Evolutionary conservation across 2,329 filamentous ascomycete species (phyloP).

Genomic region (Aspergillus alliaceus): DNA sequence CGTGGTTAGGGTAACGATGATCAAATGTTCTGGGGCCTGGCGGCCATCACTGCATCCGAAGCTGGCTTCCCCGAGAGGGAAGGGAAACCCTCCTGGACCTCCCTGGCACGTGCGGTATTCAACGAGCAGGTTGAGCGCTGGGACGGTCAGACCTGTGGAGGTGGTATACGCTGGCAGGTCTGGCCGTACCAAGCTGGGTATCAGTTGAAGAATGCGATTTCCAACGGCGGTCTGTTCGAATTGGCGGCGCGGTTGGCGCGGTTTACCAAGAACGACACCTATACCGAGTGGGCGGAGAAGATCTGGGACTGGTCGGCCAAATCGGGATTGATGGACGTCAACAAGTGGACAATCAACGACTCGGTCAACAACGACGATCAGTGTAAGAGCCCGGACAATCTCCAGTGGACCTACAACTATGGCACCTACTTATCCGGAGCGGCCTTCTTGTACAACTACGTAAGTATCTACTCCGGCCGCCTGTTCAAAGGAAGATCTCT

Average conservation of each 20-base stretch:
- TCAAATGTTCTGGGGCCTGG: constrained; percentile 1
- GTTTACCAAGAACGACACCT: constrained; percentile 61
- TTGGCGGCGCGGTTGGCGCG: constrained; percentile 71
- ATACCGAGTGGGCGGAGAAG: constrained; percentile 51
- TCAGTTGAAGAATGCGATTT: constrained; percentile 65
- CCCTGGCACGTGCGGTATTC: not conserved
- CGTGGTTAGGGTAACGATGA: not conserved
- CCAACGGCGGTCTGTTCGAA: constrained; percentile 64
- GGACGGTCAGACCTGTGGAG: not conserved
- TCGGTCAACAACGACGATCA: constrained; percentile 57
- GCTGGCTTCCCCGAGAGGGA: not conserved
- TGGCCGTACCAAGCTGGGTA: constrained; percentile 73
- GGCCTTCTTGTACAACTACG: constrained; percentile 66
- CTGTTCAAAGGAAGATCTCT: no score
- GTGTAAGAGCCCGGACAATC: constrained; percentile 62
- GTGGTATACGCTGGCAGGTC: constrained; percentile 71
- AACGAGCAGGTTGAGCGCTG: not conserved
- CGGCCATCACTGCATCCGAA: not conserved
- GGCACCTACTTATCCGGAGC: constrained; percentile 59
- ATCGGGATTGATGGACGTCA: constrained; percentile 59
- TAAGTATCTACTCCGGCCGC: constrained; percentile 25
- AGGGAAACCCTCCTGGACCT: not conserved
- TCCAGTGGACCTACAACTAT: constrained; percentile 66
- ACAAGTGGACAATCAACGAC: constrained; percentile 61
- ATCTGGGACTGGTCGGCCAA: constrained; percentile 52